phyloP scores from a whole-genome alignment of 2,329 filamentous ascomycete genomes.

The Xylariales sp. region DNA sequence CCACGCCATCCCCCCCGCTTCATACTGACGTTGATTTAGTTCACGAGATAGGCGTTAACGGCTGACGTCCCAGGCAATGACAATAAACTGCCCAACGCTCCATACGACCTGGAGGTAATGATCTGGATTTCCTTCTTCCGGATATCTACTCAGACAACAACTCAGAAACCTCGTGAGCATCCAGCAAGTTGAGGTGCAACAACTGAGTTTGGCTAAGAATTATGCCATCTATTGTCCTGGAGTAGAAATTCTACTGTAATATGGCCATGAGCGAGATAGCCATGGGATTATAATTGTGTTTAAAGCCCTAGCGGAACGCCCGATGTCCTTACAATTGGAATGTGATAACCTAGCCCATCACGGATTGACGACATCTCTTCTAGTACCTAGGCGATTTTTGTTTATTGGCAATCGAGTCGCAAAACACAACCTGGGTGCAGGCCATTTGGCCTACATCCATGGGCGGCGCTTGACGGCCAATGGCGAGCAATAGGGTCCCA shows the following conservation, averaged over 20 bases:
- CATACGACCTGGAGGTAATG: constrained; percentile 37
- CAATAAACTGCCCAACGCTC: constrained; percentile 48
- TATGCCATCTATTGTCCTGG: neutral
- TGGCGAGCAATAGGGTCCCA: constrained; percentile 9
- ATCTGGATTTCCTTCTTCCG: constrained; percentile 23
- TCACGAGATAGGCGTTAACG: constrained; percentile 37
- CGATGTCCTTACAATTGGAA: constrained; percentile 1
- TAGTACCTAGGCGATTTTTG: constrained; percentile 33
- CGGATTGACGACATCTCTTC: constrained; percentile 21
- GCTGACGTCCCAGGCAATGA: constrained; percentile 51
- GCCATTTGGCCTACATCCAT: constrained; percentile 35
- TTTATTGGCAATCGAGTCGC: constrained; percentile 44
- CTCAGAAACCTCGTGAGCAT: neutral
- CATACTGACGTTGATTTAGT: constrained; percentile 32
- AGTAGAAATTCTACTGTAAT: constrained; percentile 11
- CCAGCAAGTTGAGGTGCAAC: constrained; percentile 6
- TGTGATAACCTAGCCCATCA: constrained; percentile 9
- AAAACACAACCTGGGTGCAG: constrained; percentile 41
- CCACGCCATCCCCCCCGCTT: neutral
- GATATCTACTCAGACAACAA: constrained; percentile 10
- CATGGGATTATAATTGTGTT: constrained; percentile 32
- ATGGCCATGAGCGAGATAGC: constrained; percentile 20
- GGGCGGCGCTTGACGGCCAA: constrained; percentile 19
- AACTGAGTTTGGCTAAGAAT: constrained; percentile 3
- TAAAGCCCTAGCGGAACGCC: constrained; percentile 18